Conservation (phyloP, 2,329 filamentous ascomycete species). For the Aspergillus amoenus region DNA sequence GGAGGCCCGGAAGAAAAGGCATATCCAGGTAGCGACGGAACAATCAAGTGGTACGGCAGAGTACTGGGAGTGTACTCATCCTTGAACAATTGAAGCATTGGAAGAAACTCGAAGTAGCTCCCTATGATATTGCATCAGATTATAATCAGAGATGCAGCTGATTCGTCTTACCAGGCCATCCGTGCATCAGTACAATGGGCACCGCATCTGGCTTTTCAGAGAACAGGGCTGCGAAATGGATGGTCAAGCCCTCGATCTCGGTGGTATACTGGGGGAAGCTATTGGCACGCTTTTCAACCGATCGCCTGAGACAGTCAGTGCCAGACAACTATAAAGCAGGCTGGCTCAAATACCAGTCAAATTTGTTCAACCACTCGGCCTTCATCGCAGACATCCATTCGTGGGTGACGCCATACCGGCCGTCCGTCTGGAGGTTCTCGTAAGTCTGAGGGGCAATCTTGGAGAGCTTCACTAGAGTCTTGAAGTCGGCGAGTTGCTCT, state of each 20-base stretch:
- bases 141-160: not conserved
- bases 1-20: slow-evolving; percentile 34
- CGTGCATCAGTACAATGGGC: slow-evolving; percentile 46
- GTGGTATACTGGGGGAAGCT: slow-evolving; percentile 52
- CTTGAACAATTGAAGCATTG: slow-evolving; percentile 27
- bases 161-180: slow-evolving; percentile 32
- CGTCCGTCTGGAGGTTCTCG: slow-evolving; percentile 46
- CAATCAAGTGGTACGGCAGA: slow-evolving; percentile 32
- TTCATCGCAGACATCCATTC: slow-evolving; percentile 49
- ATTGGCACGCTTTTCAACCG: slow-evolving; percentile 47
- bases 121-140: slow-evolving; percentile 17
- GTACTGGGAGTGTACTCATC: slow-evolving; percentile 27
- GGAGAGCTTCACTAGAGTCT: slow-evolving; percentile 49
- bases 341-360: slow-evolving; percentile 49
- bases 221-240: slow-evolving; percentile 54
- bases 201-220: slow-evolving; percentile 48
- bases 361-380: slow-evolving; percentile 44
- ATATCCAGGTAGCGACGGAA: slow-evolving; percentile 34
- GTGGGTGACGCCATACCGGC: slow-evolving; percentile 47
- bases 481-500: slow-evolving; percentile 47
- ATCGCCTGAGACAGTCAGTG: slow-evolving; percentile 20
- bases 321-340: not conserved
- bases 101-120: slow-evolving; percentile 35
- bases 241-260: slow-evolving; percentile 41
- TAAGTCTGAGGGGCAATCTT: slow-evolving; percentile 51